Base-by-base conservation (phyloP, 2,329 filamentous ascomycete species). In the Metarhizium album region DNA sequence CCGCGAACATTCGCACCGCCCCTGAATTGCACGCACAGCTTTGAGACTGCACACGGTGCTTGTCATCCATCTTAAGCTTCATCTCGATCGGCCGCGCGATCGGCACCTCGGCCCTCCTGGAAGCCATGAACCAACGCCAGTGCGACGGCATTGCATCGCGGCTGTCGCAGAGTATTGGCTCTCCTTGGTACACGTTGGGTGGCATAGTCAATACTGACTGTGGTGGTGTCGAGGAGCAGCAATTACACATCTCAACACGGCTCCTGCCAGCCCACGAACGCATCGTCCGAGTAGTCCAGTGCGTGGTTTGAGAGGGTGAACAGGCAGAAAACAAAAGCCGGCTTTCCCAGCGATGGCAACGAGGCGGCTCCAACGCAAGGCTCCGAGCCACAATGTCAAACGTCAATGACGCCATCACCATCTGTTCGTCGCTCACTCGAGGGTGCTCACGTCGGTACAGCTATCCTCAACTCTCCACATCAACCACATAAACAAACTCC, bases 401-500 rank as follows among this genome's bases (percentile, higher is more conserved):
- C 11, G n/a, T 40, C 18, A 11, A 20, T 40, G 18, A 40, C n/a
- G 37, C 37, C n/a, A 20, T 40, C 42, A 40, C 49, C 58, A n/a
- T n/a, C n/a, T n/a, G n/a, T n/a, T n/a, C n/a, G n/a, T n/a, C n/a
- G n/a, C n/a, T n/a, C n/a, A 64, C 60, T 80, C 78, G 65, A 83
- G 62, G 3, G 77, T 76, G 55, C 75, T 81, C 24, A 90, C 70
- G 66, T 94, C 86, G 3, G 89, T 88, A 37, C 48, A 45, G 33
- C 47, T 50, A 62, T 89, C 82, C 63, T 85, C 86, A 11, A 91
- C 82, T 53, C 85, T 75, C 90, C 91, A 96, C 87, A 95, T 95
- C 65, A 95, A 95, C 90, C 90, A 96, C 90, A 96, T 96, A 62
- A 95, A 95, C 42, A 96, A 65, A 60, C 85, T 93, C 62, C 90